Evolutionary conservation across 2,329 filamentous ascomycete species (phyloP).

Genomic region (Fusarium mangiferae): DNA sequence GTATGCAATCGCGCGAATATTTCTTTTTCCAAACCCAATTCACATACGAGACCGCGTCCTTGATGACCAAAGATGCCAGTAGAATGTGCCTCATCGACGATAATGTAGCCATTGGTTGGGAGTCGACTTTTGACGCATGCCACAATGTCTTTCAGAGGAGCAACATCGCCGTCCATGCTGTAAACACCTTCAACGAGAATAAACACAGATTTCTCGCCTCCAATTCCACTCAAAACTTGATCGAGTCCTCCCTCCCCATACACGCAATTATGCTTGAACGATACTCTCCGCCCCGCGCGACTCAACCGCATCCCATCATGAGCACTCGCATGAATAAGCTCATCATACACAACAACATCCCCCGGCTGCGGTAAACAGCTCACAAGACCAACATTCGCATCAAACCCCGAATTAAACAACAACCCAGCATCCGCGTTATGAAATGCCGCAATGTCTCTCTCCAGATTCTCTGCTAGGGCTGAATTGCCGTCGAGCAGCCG

Average conservation of each 20-base stretch:
- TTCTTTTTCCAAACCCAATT: constrained; percentile 63
- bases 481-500: constrained; percentile 65
- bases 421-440: constrained; percentile 58
- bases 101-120: constrained; percentile 69
- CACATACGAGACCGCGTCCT: constrained; percentile 68
- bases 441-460: constrained; percentile 58
- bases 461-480: constrained; percentile 55
- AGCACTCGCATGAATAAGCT: constrained; percentile 79
- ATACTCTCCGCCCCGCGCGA: constrained; percentile 58
- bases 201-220: constrained; percentile 64
- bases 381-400: constrained; percentile 74
- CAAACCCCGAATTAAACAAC: constrained; percentile 70
- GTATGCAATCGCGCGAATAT: constrained; percentile 71
- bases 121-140: constrained; percentile 65
- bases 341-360: constrained; percentile 77
- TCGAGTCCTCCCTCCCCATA: constrained; percentile 37
- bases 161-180: constrained; percentile 85
- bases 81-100: constrained; percentile 77
- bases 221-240: constrained; percentile 48
- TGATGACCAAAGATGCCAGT: constrained; percentile 67
- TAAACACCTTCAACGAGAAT: constrained; percentile 78
- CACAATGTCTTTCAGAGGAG: constrained; percentile 70
- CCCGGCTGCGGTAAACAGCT: constrained; percentile 67
- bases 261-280: constrained; percentile 69
- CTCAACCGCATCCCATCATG: constrained; percentile 80